Base-by-base conservation (phyloP, 352 stramenopile genomes). In the Plasmopara muralis region DNA sequence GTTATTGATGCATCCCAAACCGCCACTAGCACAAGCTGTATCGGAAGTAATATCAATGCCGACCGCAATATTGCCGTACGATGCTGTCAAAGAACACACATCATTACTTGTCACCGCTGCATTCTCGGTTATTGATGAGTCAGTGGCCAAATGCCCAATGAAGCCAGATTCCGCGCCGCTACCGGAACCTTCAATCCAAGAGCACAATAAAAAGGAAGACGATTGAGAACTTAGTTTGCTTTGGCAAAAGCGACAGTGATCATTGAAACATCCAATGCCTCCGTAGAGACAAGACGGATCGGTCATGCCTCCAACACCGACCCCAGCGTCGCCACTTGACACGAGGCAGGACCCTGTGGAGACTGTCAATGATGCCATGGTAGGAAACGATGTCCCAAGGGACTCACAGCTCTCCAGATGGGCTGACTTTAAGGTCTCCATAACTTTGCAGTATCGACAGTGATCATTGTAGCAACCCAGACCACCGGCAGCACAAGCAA, bases 381-480 rank as follows among this genome's bases (percentile, higher is more conserved):
- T 41, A 5, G 58, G 28, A 41, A 60, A 63, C 4, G 28, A 25
- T 31, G 37, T 39, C 2, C 45, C 54, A 30, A 64, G 15, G 8
- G 54, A 43, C 13, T 48, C 37, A n/a, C 63, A 72, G 13, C 55
- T 63, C 2, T 55, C 45, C 0, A 73, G 40, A 31, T 77, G 68
- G 4, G 55, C 38, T 13, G 68, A 73, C 46, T 70, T 55, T 2
- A 70, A 41, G 5, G 68, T 77, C 18, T 66, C 57, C 4, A 43
- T 0, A 1, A 65, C 20, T 52, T 72, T 70, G 52, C 68, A 81
- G 43, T 62, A 77, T 15, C 68, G 68, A 35, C 71, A 81, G 51
- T 68, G 46, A 40, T 70, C 50, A 18, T 64, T 67, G 33, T 70
- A 72, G 48, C 72, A 82, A 8, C 68, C 71, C 33, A 77, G 53